These are phyloP conservation scores for Cercospora sp. DNA, from an alignment of 2,329 filamentous ascomycete species.

Conservation along the genomic window DNA sequence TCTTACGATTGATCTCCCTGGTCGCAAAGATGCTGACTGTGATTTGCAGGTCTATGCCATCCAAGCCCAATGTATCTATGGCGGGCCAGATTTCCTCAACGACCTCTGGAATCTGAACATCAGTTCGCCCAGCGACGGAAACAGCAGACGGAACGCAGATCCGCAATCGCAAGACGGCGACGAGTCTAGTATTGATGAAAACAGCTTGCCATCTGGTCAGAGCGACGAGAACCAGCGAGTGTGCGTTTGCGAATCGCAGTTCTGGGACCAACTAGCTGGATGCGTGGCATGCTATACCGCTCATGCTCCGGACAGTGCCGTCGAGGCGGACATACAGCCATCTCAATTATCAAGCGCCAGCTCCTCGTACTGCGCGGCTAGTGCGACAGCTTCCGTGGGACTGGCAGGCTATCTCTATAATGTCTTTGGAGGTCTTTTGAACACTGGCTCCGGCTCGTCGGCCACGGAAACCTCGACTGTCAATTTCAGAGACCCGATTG, in stretches of 20 bases:
- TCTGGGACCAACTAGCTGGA: slow-evolving; percentile 27
- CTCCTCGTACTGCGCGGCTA: slow-evolving; percentile 33
- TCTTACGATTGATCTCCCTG: background rate
- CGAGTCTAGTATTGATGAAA: background rate
- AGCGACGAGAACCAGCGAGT: slow-evolving; percentile 31
- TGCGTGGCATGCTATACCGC: slow-evolving; percentile 31
- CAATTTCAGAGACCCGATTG: slow-evolving; percentile 32
- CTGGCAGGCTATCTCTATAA: slow-evolving; percentile 26
- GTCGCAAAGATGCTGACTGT: background rate
- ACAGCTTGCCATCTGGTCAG: slow-evolving; percentile 12
- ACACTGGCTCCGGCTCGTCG: background rate
- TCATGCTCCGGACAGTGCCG: slow-evolving; percentile 30
- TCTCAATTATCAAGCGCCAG: slow-evolving; percentile 20
- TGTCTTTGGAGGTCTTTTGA: slow-evolving; percentile 5
- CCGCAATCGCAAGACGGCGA: background rate
- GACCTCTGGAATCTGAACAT: background rate
- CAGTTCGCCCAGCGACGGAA: background rate
- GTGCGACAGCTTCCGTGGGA: slow-evolving; percentile 29
- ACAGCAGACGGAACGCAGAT: background rate
- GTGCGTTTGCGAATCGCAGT: slow-evolving; percentile 35
- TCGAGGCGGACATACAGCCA: slow-evolving; percentile 5
- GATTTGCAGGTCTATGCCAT: slow-evolving; percentile 23
- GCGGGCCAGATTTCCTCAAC: slow-evolving; percentile 18
- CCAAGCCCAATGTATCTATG: slow-evolving; percentile 29
- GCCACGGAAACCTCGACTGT: slow-evolving; percentile 3